Conservation (phyloP, 345 rosid species). For the Pseudoturritis turrita region DNA sequence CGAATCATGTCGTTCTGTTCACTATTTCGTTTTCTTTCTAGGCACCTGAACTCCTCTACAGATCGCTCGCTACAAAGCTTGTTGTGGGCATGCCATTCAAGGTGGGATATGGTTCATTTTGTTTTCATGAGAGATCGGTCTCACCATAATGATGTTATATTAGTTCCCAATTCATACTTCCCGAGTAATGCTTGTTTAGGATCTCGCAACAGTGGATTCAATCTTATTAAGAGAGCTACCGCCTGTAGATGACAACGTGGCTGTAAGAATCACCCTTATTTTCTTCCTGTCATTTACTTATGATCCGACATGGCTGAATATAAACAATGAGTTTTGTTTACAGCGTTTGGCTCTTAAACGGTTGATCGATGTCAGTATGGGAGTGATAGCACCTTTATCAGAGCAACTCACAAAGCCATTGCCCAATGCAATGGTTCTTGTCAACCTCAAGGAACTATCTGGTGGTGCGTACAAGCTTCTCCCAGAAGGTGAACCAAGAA, state of each 20-base stretch:
- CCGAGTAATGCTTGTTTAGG: constrained; percentile 40
- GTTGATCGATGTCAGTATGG: constrained; percentile 91
- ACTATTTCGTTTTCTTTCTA: constrained; percentile 21
- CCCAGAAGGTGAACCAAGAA: constrained; percentile 73
- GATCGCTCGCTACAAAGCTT: constrained; percentile 89
- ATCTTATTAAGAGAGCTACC: constrained; percentile 86
- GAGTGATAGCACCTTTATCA: constrained; percentile 80
- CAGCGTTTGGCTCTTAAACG: constrained; percentile 94
- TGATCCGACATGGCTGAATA: not conserved
- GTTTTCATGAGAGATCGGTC: not conserved
- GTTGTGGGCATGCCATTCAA: constrained; percentile 96
- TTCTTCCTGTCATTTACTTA: not conserved
- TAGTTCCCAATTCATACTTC: constrained; percentile 15
- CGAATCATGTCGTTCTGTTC: not conserved
- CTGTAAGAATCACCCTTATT: constrained; percentile 53
- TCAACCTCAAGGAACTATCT: constrained; percentile 81
- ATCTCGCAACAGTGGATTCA: constrained; percentile 92
- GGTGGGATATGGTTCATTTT: constrained; percentile 40
- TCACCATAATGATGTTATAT: not conserved
- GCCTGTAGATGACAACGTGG: constrained; percentile 68
- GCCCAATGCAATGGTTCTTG: constrained; percentile 90
- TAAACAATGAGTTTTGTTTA: constrained; percentile 24
- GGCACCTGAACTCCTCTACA: constrained; percentile 87
- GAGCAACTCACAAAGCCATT: constrained; percentile 95
- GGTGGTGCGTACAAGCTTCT: constrained; percentile 91